These are phyloP conservation scores for Talaromyces sp. DNA, from an alignment of 2,329 filamentous ascomycete species.

Conservation along the genomic window DNA sequence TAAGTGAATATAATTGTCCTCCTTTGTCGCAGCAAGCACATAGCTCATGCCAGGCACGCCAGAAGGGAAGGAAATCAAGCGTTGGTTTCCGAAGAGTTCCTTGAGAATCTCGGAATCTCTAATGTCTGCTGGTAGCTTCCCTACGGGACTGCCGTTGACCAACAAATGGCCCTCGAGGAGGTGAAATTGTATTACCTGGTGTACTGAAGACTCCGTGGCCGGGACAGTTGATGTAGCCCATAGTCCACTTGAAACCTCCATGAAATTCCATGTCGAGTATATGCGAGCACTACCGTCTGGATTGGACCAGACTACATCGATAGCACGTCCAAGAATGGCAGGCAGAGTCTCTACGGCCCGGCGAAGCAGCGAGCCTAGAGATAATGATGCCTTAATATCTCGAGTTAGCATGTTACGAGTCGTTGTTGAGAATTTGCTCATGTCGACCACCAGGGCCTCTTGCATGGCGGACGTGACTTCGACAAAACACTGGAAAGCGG, in stretches of 20 bases:
- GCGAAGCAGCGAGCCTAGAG: slow-evolving; percentile 30
- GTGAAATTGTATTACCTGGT: slow-evolving; percentile 39
- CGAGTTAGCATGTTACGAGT: slow-evolving; percentile 29
- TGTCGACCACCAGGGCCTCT: slow-evolving; percentile 40
- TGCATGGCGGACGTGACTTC: slow-evolving; percentile 42
- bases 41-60: slow-evolving; percentile 50
- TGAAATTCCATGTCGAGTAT: slow-evolving; percentile 19
- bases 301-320: slow-evolving; percentile 42
- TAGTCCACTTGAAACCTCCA: slow-evolving; percentile 19
- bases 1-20: slow-evolving; percentile 49
- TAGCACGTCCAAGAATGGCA: slow-evolving; percentile 25
- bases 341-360: slow-evolving; percentile 27
- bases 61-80: slow-evolving; percentile 51
- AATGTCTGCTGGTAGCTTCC: slow-evolving; percentile 51
- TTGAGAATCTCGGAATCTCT: slow-evolving; percentile 39
- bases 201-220: slow-evolving; percentile 22
- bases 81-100: slow-evolving; percentile 51
- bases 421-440: slow-evolving; percentile 25
- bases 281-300: slow-evolving; percentile 14
- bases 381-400: slow-evolving; percentile 43
- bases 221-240: slow-evolving; percentile 30
- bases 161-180: slow-evolving; percentile 45
- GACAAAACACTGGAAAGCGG: slow-evolving; percentile 27
- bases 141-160: slow-evolving; percentile 44
- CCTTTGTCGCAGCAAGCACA: slow-evolving; percentile 31